Conservation (phyloP, 1,284 basidiomycete species). For the Leccinum subfulvum region DNA sequence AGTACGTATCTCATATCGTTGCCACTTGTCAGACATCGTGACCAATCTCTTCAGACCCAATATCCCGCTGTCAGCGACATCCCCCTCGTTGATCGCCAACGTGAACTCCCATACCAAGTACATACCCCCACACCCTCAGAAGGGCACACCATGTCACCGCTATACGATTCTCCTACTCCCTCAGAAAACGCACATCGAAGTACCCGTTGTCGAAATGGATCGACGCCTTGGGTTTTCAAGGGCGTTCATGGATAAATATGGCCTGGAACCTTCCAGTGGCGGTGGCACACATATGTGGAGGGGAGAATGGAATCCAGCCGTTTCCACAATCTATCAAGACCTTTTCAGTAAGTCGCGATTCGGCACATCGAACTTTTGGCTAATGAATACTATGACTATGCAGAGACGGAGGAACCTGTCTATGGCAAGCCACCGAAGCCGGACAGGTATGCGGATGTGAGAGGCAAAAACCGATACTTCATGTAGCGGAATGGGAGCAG, state of each 20-base stretch:
- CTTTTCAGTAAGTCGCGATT: conserved; percentile 58
- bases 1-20: conserved; percentile 47
- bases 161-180: conserved; percentile 77
- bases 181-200: conserved; percentile 51
- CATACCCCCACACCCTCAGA: conserved; percentile 85
- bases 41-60: conserved; percentile 58
- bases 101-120: conserved; percentile 63
- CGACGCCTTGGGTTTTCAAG: conserved; percentile 63
- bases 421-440: conserved; percentile 64
- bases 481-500: conserved; percentile 10
- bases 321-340: conserved; percentile 66
- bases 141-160: conserved; percentile 83
- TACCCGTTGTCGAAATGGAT: conserved; percentile 37
- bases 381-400: conserved; percentile 8
- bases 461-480: conserved; percentile 53
- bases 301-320: conserved; percentile 69
- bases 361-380: conserved; percentile 6
- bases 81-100: conserved; percentile 40
- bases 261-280: conserved; percentile 50
- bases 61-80: conserved; percentile 69
- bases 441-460: conserved; percentile 58
- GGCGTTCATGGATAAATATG: conserved; percentile 56
- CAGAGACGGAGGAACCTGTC: conserved; percentile 62
- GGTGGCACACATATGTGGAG: conserved; percentile 86
- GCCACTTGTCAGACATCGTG: background rate